Base-by-base conservation (phyloP, 495 filamentous ascomycete genomes). In the Aspergillus biplanus region DNA sequence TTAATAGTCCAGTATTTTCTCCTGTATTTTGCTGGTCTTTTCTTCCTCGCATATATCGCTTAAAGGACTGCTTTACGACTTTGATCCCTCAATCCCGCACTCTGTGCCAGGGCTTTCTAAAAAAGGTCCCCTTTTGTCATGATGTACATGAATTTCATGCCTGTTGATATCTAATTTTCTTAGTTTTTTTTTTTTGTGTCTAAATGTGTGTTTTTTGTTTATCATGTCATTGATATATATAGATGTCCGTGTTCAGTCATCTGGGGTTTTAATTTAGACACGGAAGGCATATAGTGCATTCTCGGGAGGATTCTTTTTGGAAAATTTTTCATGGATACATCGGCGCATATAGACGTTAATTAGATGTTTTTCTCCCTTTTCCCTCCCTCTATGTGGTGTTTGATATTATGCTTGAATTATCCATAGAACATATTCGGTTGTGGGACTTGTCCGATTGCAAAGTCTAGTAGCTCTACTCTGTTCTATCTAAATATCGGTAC, bases 401-500 rank as follows among this genome's bases (percentile, higher is more conserved):
- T 44, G 21, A 27, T 27, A 27, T 27, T 27, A 27, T 27, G 21
- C 21, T 27, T 27, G 21, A 27, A 44, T 6, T 12, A 44, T 44
- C 39, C n/a, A 44, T 6, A 44, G n/a, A 0, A 12, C n/a, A 44
- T 12, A 6, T 44, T 44, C 39, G n/a, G 16, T 21, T 18, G 27
- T 31, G 27, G 47, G 16, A 52, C 12, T 63, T 46, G 46, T 52
- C 61, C 46, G 42, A 54, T 59, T 52, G 47, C 46, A 21, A 62
- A 52, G 46, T 63, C 52, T 60, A 56, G 21, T 27, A 27, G 60
- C 37, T 66, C 64, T 66, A 66, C 56, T 33, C 31, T 7, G 33
- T 21, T 66, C 60, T 67, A 67, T 67, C 56, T 52, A 52, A 50
- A 18, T 67, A 67, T 64, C 48, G 55, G 44, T 64, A 64, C 61